Conservation (phyloP, 192 early-diverging fungal species). For the Paraglomus brasilianum region DNA sequence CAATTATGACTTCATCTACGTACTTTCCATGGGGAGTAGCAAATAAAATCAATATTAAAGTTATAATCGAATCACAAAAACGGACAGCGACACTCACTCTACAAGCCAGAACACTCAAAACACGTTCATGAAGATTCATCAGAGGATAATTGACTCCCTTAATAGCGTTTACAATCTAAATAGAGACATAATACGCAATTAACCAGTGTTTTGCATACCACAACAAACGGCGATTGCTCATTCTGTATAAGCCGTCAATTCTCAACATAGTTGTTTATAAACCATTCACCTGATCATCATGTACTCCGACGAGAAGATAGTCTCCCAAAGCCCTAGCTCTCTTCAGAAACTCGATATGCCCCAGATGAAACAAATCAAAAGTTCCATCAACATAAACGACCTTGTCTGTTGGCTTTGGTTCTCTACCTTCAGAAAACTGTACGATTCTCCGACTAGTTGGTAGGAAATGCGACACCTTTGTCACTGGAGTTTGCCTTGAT, state of each 20-base stretch:
- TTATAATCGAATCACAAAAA: not conserved
- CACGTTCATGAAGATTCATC: conserved; percentile 95
- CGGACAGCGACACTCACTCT: conserved; percentile 53
- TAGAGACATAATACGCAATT: not conserved
- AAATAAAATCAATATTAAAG: conserved; percentile 1
- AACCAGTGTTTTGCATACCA: not conserved
- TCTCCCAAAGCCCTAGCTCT: conserved; percentile 81
- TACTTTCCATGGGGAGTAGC: conserved; percentile 48
- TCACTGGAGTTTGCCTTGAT: conserved; percentile 42
- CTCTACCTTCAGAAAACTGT: conserved; percentile 84
- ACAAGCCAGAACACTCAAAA: conserved; percentile 88
- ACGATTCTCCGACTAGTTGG: conserved; percentile 84
- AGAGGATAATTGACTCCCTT: conserved; percentile 89
- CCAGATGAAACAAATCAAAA: conserved; percentile 93
- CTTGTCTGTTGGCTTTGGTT: conserved; percentile 73
- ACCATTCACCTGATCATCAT: conserved; percentile 70
- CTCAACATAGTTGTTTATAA: not conserved
- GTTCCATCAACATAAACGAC: conserved; percentile 95
- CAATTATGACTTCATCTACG: conserved; percentile 93
- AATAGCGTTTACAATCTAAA: conserved; percentile 76
- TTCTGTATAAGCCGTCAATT: not conserved
- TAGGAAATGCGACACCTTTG: conserved; percentile 81
- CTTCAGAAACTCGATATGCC: conserved; percentile 93
- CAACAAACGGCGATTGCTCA: conserved; percentile 1
- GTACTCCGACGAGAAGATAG: conserved; percentile 91